Conservation (phyloP, 2,329 filamentous ascomycete genomes). For the Verticillium nubilum region DNA sequence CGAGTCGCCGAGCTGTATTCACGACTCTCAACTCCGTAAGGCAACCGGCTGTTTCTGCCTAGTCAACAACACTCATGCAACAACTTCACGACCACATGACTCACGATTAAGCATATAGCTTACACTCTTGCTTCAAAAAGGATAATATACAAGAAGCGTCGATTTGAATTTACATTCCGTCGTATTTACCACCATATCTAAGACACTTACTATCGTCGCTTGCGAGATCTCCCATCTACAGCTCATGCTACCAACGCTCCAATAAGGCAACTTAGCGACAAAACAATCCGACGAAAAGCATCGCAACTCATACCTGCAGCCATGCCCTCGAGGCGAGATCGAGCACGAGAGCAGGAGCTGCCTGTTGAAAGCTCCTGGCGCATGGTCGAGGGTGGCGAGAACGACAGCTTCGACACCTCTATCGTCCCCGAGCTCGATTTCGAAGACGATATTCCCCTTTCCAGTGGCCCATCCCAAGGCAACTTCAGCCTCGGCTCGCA, state of each 20-base stretch:
- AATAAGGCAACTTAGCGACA: too few relatives aligned
- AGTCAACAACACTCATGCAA: not conserved
- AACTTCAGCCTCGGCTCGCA: conserved; percentile 41
- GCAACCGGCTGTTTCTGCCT: not conserved
- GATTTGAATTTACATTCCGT: too few relatives aligned
- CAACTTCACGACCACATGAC: not conserved
- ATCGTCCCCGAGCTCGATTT: conserved; percentile 39
- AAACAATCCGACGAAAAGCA: too few relatives aligned
- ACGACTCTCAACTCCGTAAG: not conserved
- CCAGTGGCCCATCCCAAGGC: conserved; percentile 37
- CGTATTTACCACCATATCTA: too few relatives aligned
- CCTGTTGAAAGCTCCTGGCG: conserved; percentile 54
- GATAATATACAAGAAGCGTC: not conserved
- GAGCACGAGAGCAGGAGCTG: conserved; percentile 19
- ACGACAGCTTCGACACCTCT: conserved; percentile 55
- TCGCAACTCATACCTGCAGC: not conserved
- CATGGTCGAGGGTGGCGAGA: conserved; percentile 52
- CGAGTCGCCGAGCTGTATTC: not conserved
- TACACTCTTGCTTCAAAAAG: not conserved
- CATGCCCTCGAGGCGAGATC: conserved; percentile 7
- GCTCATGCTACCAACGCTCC: too few relatives aligned
- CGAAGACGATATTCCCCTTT: conserved; percentile 31
- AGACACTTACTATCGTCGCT: too few relatives aligned
- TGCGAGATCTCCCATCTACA: too few relatives aligned
- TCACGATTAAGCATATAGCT: not conserved